Conservation (phyloP, 805 yeast genomes). For the Saccharomycopsis sp. region DNA sequence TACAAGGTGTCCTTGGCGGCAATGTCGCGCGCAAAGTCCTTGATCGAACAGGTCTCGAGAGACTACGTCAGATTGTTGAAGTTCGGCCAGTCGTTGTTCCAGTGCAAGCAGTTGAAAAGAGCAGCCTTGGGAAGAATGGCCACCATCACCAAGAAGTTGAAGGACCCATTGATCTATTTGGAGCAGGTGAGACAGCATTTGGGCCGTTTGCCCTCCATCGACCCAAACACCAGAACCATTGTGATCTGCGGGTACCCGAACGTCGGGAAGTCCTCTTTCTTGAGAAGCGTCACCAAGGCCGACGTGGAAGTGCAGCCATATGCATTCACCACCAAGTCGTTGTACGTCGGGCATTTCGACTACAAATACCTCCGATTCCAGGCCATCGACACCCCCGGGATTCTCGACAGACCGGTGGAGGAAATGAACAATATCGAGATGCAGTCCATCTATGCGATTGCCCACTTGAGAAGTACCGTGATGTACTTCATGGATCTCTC, state of each 20-base stretch:
- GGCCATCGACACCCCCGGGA: slow-evolving; percentile 99
- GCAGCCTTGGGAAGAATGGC: slow-evolving; percentile 99
- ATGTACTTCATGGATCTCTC: slow-evolving; percentile 97
- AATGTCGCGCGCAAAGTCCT: slow-evolving; percentile 84
- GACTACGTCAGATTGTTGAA: slow-evolving; percentile 91
- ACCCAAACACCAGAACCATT: slow-evolving; percentile 96
- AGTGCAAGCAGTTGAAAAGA: slow-evolving; percentile 96
- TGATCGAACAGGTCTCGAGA: slow-evolving; percentile 92
- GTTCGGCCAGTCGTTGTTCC: slow-evolving; percentile 96
- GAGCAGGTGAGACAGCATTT: slow-evolving; percentile 99
- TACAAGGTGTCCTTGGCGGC: slow-evolving; percentile 96
- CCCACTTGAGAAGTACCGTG: slow-evolving; percentile 94
- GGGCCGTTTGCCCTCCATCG: slow-evolving; percentile 96
- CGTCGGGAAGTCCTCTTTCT: slow-evolving; percentile 96
- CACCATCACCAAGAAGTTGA: slow-evolving; percentile 88
- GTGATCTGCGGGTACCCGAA: slow-evolving; percentile 98
- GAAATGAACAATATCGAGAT: slow-evolving; percentile 99
- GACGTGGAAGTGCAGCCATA: slow-evolving; percentile 99
- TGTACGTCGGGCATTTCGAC: slow-evolving; percentile 98
- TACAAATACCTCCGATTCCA: slow-evolving; percentile 96
- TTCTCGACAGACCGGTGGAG: slow-evolving; percentile 96
- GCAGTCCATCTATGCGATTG: slow-evolving; percentile 98
- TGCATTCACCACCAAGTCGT: slow-evolving; percentile 96
- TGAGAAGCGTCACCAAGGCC: slow-evolving; percentile 90
- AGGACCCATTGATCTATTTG: slow-evolving; percentile 86